These are phyloP conservation scores for Claviceps maximensis DNA, from an alignment of 2,329 filamentous ascomycete species.

Conservation along the genomic window DNA sequence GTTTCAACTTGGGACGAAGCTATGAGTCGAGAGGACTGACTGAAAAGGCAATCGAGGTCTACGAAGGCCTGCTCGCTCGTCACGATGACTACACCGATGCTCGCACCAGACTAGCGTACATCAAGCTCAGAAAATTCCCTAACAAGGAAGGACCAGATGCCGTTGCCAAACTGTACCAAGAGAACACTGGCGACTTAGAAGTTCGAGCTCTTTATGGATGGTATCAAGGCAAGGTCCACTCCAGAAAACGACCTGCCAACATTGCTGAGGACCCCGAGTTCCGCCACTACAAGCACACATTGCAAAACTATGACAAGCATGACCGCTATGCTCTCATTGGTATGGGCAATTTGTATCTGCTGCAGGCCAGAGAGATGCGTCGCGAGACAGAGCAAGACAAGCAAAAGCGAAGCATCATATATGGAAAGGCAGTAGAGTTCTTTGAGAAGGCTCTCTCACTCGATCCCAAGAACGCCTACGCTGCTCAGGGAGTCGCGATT, in stretches of 20 bases:
- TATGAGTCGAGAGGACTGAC: conserved; percentile 75
- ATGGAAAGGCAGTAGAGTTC: conserved; percentile 89
- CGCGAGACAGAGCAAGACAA: conserved; percentile 80
- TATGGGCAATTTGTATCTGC: conserved; percentile 88
- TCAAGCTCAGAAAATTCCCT: conserved; percentile 68
- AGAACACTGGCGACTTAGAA: conserved; percentile 74
- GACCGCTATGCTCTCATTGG: conserved; percentile 92
- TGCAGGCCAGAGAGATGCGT: conserved; percentile 86
- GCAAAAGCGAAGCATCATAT: conserved; percentile 76
- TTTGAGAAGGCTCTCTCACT: conserved; percentile 94
- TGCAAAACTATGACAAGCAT: conserved; percentile 92
- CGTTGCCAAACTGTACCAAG: conserved; percentile 73
- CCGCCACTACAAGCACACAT: conserved; percentile 88
- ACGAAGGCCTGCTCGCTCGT: conserved; percentile 70
- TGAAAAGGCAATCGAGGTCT: conserved; percentile 77
- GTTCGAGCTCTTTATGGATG: conserved; percentile 88
- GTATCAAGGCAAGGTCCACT: conserved; percentile 72
- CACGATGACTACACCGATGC: conserved; percentile 92
- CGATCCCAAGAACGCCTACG: conserved; percentile 92
- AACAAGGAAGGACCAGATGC: conserved; percentile 77
- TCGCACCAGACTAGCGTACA: conserved; percentile 76
- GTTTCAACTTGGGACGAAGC: conserved; percentile 87
- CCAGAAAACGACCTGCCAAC: conserved; percentile 69
- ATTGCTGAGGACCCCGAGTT: conserved; percentile 84
- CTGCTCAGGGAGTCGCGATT: conserved; percentile 90